Evolutionary conservation across 2,329 filamentous ascomycete species (phyloP), one percentile per base, ranked within the genome.

Genomic region (Davidsoniella virescens): DNA sequence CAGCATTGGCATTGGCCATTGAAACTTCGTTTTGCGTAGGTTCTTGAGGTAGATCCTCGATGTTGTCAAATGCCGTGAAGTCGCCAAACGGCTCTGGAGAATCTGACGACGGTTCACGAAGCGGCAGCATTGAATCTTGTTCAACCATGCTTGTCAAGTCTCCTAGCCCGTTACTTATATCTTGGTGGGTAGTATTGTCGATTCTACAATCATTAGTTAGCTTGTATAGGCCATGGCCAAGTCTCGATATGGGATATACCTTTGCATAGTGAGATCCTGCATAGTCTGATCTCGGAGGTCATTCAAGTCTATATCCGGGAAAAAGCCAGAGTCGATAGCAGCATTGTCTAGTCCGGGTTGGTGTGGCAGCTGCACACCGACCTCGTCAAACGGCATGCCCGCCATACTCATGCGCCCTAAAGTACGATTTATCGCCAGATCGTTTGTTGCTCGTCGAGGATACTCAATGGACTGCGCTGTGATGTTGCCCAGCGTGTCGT

Each of bases 381-480:
- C 70, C 58, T 79, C 76, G 56, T 75, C 80, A 59, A 72, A 66
- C 20, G 70, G 65, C 49, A 69, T 61, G 53, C 70, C 76, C 0
- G 69, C 73, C 55, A 78, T 63, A 54, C 72, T 78, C 2, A 69
- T 71, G 50, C 77, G 62, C 9, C 72, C 74, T 26, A 72, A 57
- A 26, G 73, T 44, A 3, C 40, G 63, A 3, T 65, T 64, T 3
- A 62, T 59, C 0, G 67, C 66, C 44, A 67, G 62, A 52, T 77
- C 72, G 48, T 63, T 71, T 37, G 64, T 58, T 14, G 69, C 70
- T 45, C 78, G 65, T 25, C 78, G 67, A 6, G 76, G 71, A 45
- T 79, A 58, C 61, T 82, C 78, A 25, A 82, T 69, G 2, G 77
- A 79, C 53, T 72, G 70, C 39, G 71, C 61, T 0, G 77, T 81